Evolutionary conservation across 1,139 yeast genomes (phyloP).

Genomic region (Eremothecium sinecaudum): DNA sequence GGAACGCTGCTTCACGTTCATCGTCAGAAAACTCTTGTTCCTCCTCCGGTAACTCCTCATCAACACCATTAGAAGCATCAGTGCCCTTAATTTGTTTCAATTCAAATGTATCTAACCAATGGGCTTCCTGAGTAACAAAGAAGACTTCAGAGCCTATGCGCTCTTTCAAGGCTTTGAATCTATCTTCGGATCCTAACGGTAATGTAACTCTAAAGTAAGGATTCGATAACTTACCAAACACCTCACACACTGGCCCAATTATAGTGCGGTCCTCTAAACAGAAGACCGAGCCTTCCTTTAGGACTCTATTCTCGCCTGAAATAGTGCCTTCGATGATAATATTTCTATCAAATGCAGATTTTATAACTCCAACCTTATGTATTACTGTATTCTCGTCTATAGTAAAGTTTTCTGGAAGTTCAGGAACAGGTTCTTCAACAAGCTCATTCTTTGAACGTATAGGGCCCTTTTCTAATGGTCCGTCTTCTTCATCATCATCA

Average conservation of each 20-base stretch:
- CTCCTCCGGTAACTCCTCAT: constrained; percentile 85
- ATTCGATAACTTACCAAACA: constrained; percentile 79
- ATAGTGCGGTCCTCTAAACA: constrained; percentile 66
- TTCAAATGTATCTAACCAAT: constrained; percentile 66
- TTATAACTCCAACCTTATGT: constrained; percentile 63
- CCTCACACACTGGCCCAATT: constrained; percentile 80
- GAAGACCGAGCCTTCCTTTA: constrained; percentile 72
- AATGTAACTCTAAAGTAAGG: constrained; percentile 77
- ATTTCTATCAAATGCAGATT: constrained; percentile 61
- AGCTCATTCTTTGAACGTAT: constrained; percentile 73
- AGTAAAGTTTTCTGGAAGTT: constrained; percentile 56
- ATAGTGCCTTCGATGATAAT: constrained; percentile 62
- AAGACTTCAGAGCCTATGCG: constrained; percentile 51
- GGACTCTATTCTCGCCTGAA: constrained; percentile 78
- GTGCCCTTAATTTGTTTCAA: constrained; percentile 69
- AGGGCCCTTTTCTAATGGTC: constrained; percentile 42
- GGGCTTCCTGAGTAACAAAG: constrained; percentile 74
- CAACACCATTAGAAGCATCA: constrained; percentile 91
- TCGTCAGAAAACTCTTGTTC: constrained; percentile 96
- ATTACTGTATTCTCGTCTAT: constrained; percentile 55
- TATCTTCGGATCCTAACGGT: constrained; percentile 45
- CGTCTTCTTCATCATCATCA: constrained; percentile 21
- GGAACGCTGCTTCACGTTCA: constrained; percentile 52
- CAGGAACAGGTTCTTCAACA: constrained; percentile 56
- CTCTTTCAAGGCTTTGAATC: constrained; percentile 34